Evolutionary conservation across 441 rosid genomes (phyloP).

Genomic region (Pelargonium citronellum): DNA sequence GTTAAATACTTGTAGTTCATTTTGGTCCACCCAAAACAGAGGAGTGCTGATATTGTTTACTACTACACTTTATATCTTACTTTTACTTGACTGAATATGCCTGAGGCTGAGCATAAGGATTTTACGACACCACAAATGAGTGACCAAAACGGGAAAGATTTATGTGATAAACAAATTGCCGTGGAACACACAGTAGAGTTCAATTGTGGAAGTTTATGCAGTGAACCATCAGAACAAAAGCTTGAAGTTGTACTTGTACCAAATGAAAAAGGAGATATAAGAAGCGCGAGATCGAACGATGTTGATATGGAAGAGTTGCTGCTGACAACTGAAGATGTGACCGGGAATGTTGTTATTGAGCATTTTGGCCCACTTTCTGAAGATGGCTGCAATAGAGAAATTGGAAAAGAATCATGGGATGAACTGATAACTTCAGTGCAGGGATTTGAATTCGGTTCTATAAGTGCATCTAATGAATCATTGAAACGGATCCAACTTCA

Average conservation of each 20-base stretch:
- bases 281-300: conserved; percentile 16
- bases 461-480: conserved; percentile 17
- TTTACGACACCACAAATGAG: conserved; percentile 35
- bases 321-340: conserved; percentile 6
- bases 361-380: conserved; percentile 29
- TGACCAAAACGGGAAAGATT: conserved; percentile 22
- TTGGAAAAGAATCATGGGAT: conserved; percentile 22
- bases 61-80: conserved; percentile 15
- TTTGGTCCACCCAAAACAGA: background rate
- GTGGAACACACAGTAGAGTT: conserved; percentile 23
- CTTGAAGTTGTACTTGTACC: conserved; percentile 19
- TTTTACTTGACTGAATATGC: conserved; percentile 19
- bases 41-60: conserved; percentile 20
- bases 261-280: conserved; percentile 12
- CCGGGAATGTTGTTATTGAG: conserved; percentile 23
- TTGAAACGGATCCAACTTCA: conserved; percentile 18
- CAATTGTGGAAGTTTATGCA: conserved; percentile 21
- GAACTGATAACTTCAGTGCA: conserved; percentile 26
- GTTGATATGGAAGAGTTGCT: conserved; percentile 7
- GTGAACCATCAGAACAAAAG: conserved; percentile 21
- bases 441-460: conserved; percentile 22
- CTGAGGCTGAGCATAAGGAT: conserved; percentile 31
- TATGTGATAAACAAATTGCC: conserved; percentile 24
- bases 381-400: conserved; percentile 10
- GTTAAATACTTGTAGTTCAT: background rate